Base-by-base conservation (phyloP, 2,329 filamentous ascomycete species). In the Exophiala sp. region DNA sequence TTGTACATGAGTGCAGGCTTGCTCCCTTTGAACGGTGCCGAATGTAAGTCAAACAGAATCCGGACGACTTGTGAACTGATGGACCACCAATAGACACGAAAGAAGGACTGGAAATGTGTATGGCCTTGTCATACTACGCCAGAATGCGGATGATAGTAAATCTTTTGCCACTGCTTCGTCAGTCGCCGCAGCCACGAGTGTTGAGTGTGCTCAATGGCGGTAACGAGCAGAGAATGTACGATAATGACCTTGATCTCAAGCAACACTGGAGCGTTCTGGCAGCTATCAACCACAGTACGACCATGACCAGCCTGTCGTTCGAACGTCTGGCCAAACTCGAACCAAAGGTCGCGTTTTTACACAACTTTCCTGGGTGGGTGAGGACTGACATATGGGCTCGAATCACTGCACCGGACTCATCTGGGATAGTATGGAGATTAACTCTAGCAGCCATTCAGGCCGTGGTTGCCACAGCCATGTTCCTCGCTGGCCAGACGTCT, bases 131-230 rank as follows among this genome's bases (percentile, higher is more conserved):
- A 24, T 80, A 78, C 66, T 85, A 85, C 66, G 73, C 78, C 4
- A 81, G 83, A 16, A 74, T 78, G 56, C 79, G 81, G 35, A 79
- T 85, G 62, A 72, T 78, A n/a, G 53, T 72, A 36, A 82, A 84
- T 53, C 74, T 86, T 1, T 75, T 84, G 8, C 82, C 83, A 0
- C 72, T 49, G 33, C 46, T 49, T 24, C 29, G 16, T 32, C 20
- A 14, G 20, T 38, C 46, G 5, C 34, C 46, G 16, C 16, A 14
- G 14, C 46, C 46, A 10, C 78, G 81, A 8, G 78, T 83, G 5
- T 73, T 84, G 14, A 77, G 70, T 10, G 74, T 84, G n/a, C 68
- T 79, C 1, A 75, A 74, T 0, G 79, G 72, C 3, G 75, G 77
- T 20, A 72, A 73, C 12, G 81, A 84, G 68, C 74, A 75, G 5